Evolutionary conservation across 2,329 filamentous ascomycete species (phyloP).

Genomic region (Fusarium caatingaense): DNA sequence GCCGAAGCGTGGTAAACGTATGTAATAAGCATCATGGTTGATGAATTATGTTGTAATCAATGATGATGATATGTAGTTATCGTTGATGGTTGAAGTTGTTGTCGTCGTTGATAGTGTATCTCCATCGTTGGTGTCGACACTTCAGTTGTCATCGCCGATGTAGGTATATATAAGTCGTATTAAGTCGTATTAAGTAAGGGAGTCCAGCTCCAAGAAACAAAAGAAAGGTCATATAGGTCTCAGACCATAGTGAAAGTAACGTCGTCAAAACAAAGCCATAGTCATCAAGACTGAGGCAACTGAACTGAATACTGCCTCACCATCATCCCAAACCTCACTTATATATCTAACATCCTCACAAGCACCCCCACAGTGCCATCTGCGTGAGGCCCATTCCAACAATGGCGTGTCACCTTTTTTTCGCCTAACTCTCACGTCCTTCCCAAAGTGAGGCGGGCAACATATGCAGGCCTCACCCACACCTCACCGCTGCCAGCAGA

Average conservation of each 20-base stretch:
- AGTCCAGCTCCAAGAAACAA: constrained; percentile 24
- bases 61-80: too few species aligned
- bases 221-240: neutral
- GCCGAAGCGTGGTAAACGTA: constrained; percentile 34
- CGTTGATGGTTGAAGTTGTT: neutral
- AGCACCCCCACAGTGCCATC: neutral
- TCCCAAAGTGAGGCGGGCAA: constrained; percentile 34
- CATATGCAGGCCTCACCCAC: constrained; percentile 34
- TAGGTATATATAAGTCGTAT: neutral
- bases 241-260: neutral
- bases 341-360: constrained; percentile 12
- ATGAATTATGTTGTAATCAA: neutral
- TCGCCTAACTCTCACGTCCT: constrained; percentile 2
- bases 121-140: neutral
- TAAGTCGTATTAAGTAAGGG: neutral
- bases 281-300: neutral
- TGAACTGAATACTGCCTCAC: constrained; percentile 5
- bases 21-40: neutral
- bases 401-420: constrained; percentile 24
- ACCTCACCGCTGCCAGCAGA: constrained; percentile 18
- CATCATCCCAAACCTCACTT: constrained; percentile 11
- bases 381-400: constrained; percentile 23
- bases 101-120: neutral
- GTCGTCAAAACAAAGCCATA: too few species aligned
- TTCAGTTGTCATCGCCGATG: neutral